Base-by-base conservation (phyloP, 805 yeast species). In the Candida khao-thaluensis region DNA sequence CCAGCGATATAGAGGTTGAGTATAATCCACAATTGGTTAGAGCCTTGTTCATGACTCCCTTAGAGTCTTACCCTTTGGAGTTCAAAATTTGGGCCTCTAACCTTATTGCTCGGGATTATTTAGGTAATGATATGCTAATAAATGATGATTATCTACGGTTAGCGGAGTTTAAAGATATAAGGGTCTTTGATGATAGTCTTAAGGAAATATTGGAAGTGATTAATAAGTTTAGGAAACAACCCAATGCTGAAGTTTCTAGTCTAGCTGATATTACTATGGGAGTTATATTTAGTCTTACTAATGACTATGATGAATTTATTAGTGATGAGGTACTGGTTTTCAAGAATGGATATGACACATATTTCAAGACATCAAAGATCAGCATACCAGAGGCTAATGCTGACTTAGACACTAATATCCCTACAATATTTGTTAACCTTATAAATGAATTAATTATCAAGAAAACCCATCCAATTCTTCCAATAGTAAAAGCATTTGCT, bases 71-170 rank as follows among this genome's bases (percentile, higher is more conserved):
- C 12, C 41, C 54, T 5, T 41, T 38, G 11, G 43, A 41, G 2
- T 57, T 53, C 37, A 42, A 41, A 21, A n/a, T 40, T 5, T 59
- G 64, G 64, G 38, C 53, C 26, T 51, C 56, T 4, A 40, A 24
- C 7, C 18, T 30, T 12, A 30, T 37, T n/a, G 25, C 36, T 18
- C 25, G 24, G 3, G 35, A 37, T 18, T 37, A 27, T 20, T 3
- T 30, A 11, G 20, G 5, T 10, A 30, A 25, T 14, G 18, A 20
- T 8, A 12, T 37, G 31, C 30, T 30, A 31, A 11, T 37, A 20
- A 23, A 17, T 7, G 41, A 37, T 7, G 18, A 29, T 11, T 18
- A 38, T 17, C 2, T 32, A 6, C 12, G 32, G 17, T 16, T 11
- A 8, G 5, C 17, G 11, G 37, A 38, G 12, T 38, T 38, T 17